These are phyloP conservation scores for Aquilaria yunnanensis DNA, from an alignment of 345 rosid genomes.

Conservation along the genomic window DNA sequence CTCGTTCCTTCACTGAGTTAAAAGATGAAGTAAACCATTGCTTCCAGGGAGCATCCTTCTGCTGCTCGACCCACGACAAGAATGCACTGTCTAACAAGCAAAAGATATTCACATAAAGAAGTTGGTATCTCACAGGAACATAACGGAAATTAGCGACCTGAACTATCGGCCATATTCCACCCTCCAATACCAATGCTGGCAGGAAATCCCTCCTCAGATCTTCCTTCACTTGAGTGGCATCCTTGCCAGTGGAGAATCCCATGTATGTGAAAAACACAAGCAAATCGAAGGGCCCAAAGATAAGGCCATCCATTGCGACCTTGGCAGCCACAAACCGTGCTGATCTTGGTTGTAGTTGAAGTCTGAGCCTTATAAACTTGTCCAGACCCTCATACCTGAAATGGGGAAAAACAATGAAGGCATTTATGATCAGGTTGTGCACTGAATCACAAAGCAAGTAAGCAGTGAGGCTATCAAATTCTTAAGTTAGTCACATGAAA, in stretches of 20 bases:
- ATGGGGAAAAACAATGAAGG: background rate
- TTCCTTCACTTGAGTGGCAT: conserved; percentile 55
- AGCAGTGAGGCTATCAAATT: no score
- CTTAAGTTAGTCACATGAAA: no score
- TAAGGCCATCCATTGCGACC: conserved; percentile 78
- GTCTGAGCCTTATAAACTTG: conserved; percentile 49
- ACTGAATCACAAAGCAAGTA: background rate
- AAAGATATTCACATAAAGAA: conserved; percentile 73
- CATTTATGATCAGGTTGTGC: no score
- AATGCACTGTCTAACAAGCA: conserved; percentile 82
- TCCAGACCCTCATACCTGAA: conserved; percentile 77
- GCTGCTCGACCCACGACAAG: conserved; percentile 81
- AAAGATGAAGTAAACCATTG: conserved; percentile 52
- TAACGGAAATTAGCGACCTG: conserved; percentile 79
- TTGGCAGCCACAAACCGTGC: conserved; percentile 62
- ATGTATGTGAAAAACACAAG: conserved; percentile 72
- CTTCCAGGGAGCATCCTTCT: conserved; percentile 92
- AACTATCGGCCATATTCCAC: conserved; percentile 74
- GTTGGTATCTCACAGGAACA: conserved; percentile 70
- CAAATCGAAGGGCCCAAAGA: conserved; percentile 75
- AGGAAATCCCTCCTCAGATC: conserved; percentile 80
- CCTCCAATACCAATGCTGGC: conserved; percentile 74
- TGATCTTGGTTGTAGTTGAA: conserved; percentile 58
- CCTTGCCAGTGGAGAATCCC: conserved; percentile 76
- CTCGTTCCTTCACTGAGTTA: conserved; percentile 44